Evolutionary conservation across 768 basidiomycete genomes (phyloP).

Genomic region (Clitopilus hobsonii): DNA sequence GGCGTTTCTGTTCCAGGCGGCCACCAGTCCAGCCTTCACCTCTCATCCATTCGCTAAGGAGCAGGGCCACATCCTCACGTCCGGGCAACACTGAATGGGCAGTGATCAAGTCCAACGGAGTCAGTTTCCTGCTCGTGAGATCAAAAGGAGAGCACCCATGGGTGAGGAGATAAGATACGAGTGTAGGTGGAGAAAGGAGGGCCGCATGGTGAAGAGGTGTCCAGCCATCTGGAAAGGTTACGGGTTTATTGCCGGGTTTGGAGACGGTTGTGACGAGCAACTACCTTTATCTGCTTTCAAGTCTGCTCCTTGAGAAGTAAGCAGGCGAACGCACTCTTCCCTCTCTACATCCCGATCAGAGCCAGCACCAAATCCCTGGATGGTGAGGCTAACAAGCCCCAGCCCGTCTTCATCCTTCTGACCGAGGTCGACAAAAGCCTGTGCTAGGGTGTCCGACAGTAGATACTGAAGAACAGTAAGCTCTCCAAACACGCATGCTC

Average conservation of each 20-base stretch:
- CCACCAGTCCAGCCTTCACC: slow-evolving; percentile 79
- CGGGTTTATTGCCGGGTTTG: slow-evolving; percentile 2
- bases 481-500: slow-evolving; percentile 78
- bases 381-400: slow-evolving; percentile 69
- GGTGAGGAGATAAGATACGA: slow-evolving; percentile 89
- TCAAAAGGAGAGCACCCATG: slow-evolving; percentile 85
- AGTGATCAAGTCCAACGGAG: slow-evolving; percentile 85
- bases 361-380: slow-evolving; percentile 80
- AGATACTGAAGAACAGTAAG: slow-evolving; percentile 67
- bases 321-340: slow-evolving; percentile 82
- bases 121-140: slow-evolving; percentile 72
- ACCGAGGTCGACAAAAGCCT: slow-evolving; percentile 60
- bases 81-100: slow-evolving; percentile 79
- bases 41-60: slow-evolving; percentile 88
- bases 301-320: slow-evolving; percentile 77
- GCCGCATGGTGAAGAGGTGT: slow-evolving; percentile 92
- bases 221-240: slow-evolving; percentile 74
- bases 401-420: slow-evolving; percentile 84
- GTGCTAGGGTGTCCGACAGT: slow-evolving; percentile 62
- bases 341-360: slow-evolving; percentile 82
- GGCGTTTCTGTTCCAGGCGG: slow-evolving; percentile 65
- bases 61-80: slow-evolving; percentile 78
- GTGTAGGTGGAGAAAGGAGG: slow-evolving; percentile 80
- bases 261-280: slow-evolving; percentile 12
- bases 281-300: slow-evolving; percentile 62